Base-by-base conservation (phyloP, 176 grass and related monocot genomes). In the Ensete ventricosum region DNA sequence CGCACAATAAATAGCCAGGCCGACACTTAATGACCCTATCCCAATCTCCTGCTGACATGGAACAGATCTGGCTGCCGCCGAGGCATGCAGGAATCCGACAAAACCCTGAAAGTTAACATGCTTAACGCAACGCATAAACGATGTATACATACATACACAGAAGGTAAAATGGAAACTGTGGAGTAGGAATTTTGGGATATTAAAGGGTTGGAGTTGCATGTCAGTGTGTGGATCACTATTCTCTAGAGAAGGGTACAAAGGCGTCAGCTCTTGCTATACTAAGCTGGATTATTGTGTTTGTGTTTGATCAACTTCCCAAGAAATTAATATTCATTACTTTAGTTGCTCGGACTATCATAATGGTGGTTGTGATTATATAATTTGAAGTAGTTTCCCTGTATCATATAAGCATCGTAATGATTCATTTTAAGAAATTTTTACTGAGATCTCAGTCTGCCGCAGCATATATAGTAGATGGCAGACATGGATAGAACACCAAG, bases 1-100 rank as follows among this genome's bases (percentile, higher is more conserved):
- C 78, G 16, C 64, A 5, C 19, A 79, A 51, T 79, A 79, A 79
- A 73, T 73, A 14, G 26, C 16, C 55, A 62, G 21, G 13, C 21
- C 7, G 53, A 55, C 19, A 58, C 53, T 71, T 59, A 52, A 71
- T 79, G 20, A 52, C 9, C 55, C 14, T 54, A 25, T 9, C 20
- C 8, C 68, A 17, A 16, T 1, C 1, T 13, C 9, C 1, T 63
- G 55, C 21, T n/a, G 34, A 80, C 57, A 69, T 53, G 78, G 48
- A 43, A 73, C 21, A 26, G 1, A n/a, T 3, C 53, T 24, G 48
- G 21, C 29, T 55, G 14, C 16, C 9, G 23, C 13, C 17, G 26
- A 55, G 66, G 16, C 53, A 21, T 65, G 63, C 63, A 13, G 3
- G 43, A 50, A 70, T 10, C 67, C 67, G 67, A 70, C 67, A 70